Conservation (phyloP, 2,329 filamentous ascomycete genomes). For the Trichoderma oligosporum region DNA sequence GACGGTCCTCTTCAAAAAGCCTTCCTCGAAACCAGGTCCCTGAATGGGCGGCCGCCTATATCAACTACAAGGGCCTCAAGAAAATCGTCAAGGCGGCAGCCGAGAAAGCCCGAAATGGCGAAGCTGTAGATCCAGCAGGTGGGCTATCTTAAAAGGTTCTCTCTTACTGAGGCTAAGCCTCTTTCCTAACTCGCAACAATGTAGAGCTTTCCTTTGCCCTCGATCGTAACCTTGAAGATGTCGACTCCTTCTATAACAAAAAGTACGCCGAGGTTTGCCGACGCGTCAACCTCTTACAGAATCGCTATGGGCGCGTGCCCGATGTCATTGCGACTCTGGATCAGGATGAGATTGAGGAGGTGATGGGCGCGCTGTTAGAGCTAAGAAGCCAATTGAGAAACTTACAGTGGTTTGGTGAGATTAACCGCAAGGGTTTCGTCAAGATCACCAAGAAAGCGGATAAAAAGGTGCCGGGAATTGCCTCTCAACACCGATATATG, state of each 20-base stretch:
- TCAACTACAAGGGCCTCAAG: slow-evolving; percentile 89
- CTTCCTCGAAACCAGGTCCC: slow-evolving; percentile 80
- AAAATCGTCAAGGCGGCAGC: slow-evolving; percentile 85
- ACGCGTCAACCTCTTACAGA: slow-evolving; percentile 79
- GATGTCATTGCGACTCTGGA: slow-evolving; percentile 71
- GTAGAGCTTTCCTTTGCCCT: slow-evolving; percentile 95
- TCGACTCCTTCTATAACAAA: slow-evolving; percentile 95
- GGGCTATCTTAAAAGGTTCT: slow-evolving; percentile 40
- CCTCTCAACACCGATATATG: slow-evolving; percentile 80
- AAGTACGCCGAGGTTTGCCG: slow-evolving; percentile 83
- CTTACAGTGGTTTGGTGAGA: slow-evolving; percentile 95
- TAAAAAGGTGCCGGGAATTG: slow-evolving; percentile 77
- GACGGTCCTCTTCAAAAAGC: slow-evolving; percentile 35
- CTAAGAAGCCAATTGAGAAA: slow-evolving; percentile 83
- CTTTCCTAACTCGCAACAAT: slow-evolving; percentile 32
- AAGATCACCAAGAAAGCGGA: slow-evolving; percentile 99
- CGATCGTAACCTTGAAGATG: slow-evolving; percentile 94
- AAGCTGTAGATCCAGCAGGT: slow-evolving; percentile 87
- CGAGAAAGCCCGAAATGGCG: slow-evolving; percentile 61
- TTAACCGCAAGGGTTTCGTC: slow-evolving; percentile 89
- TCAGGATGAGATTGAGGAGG: slow-evolving; percentile 83
- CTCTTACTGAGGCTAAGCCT: slow-evolving; percentile 19
- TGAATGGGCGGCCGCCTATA: slow-evolving; percentile 79
- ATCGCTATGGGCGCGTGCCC: slow-evolving; percentile 74
- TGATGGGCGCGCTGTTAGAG: slow-evolving; percentile 86